Base-by-base conservation (phyloP, 1,284 basidiomycete genomes). In the Austroboletus novae-zelandiae region DNA sequence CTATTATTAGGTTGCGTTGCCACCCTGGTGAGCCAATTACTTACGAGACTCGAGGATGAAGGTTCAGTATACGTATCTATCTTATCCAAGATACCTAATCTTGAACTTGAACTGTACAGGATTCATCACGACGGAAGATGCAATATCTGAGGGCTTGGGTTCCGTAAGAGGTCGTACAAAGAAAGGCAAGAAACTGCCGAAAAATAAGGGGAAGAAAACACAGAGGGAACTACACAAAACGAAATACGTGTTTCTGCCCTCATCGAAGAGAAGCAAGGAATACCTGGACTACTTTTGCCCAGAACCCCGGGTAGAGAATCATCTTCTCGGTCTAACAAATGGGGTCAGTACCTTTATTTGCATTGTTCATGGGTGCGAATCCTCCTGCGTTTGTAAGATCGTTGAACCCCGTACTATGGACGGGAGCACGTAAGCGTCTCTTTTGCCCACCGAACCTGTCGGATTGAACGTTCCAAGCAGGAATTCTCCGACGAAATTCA, bases 201-300 rank as follows among this genome's bases (percentile, higher is more conserved):
- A 76, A 64, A 62, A 58, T 9, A 81, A 79, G 55, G 69, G 70
- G 51, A 64, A 68, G 29, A 79, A 75, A 57, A 66, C 70, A 27
- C 77, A 78, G 32, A 80, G 78, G 56, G 78, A 76, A 48, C 57
- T 80, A 32, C 79, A 82, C 55, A 82, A 80, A 56, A 62, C 75
- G 29, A 75, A 71, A 61, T 89, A 81, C 56, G 62, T 74, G 14
- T 87, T 89, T 65, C 75, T 83, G 53, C 66, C 64, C 43, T 64
- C 74, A 10, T 73, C 74, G 36, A 71, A 75, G 50, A 67, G 69
- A 44, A 73, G 71, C 13, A 56, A 71, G 40, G 71, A 66, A 44
- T 90, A 88, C 61, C 59, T 68, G 30, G 79, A 88, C 57, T 87
- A 89, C 61, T 91, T 91, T 68, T 74, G 79, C 47, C 81, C 85